Base-by-base conservation (phyloP, 179 eudicot genomes). In the Amaranthus tricolor region DNA sequence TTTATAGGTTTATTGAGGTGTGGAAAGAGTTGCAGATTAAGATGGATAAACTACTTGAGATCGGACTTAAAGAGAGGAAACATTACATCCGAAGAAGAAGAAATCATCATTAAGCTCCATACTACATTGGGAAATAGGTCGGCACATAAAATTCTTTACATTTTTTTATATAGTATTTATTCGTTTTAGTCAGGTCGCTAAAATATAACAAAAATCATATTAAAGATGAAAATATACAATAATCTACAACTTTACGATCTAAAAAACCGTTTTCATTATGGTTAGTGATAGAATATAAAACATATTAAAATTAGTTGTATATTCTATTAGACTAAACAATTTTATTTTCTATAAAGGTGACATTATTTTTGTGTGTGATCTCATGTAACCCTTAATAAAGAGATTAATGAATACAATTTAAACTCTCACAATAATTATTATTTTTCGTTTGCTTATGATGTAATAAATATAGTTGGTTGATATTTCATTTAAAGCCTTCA, bases 11-110 rank as follows among this genome's bases (percentile, higher is more conserved):
- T 85, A 57, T 69, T 85, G 52, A 80, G 88, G 59, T 85, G 88
- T 15, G 88, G 88, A 21, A 85, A 85, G 48, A 85, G 88, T 73
- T 85, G 88, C 55, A 68, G 88, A 64, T 69, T 85, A 54, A 78
- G 88, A 50, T 84, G 87, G 87, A 84, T 84, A 62, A 84, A 84
- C 52, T 82, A 79, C 68, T 49, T 79, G 65, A 73, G 85, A 63
- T n/a, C 83, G 3, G 85, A 82, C 56, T 51, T 84, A 21, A 84
- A 70, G 67, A 76, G 84, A 73, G 85, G 87, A 48, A 82, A 84
- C 31, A 84, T 82, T 19, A 73, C 83, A 6, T 77, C 85, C 0
- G 66, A 82, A 62, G 87, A 84, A 68, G 87, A 84, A 70, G 85
- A 84, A 20, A 77, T 59, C 40, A 84, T 84, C 50, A 72, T 84